Base-by-base conservation (phyloP, 106 monocot species). In the Agapanthus africanus region DNA sequence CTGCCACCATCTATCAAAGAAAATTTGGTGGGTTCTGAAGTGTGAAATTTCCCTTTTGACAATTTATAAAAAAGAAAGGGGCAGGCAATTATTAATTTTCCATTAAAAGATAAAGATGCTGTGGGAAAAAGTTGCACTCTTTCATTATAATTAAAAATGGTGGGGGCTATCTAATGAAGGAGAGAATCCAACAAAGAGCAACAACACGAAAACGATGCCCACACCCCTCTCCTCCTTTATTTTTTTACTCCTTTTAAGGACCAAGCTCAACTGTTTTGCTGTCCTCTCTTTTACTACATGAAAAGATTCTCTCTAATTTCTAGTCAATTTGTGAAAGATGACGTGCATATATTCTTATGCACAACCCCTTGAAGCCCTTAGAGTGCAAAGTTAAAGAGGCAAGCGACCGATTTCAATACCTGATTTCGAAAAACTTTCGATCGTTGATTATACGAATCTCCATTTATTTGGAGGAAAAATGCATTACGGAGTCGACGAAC, bases 281-380 rank as follows among this genome's bases (percentile, higher is more conserved):
- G 57, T 75, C 27, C 66, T 57, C 46, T 76, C 46, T 76, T n/a
- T 76, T 56, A 44, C 71, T 67, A 47, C 64, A 62, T 63, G 67
- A 76, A 72, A n/a, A 81, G 81, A 81, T 81, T 81, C 81, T 76
- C 68, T 69, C n/a, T 50, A 75, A 70, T 73, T 72, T 72, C 54
- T 68, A 64, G 81, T 81, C 81, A 62, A 33, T 39, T 38, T 67
- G 69, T 66, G 60, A 65, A 64, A 42, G 59, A 25, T 60, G 59
- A 44, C 34, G 35, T 76, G 59, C 76, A 69, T 79, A 76, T 79
- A 83, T 76, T 72, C 68, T 64, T 79, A 47, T 39, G 57, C 47
- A 36, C 32, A 38, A 0, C 44, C 70, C 47, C 19, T 13, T 21
- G 27, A 56, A 49, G 23, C 39, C 11, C 35, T 66, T 9, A 41